These are phyloP conservation scores for Corniculantispora saksenae DNA, from an alignment of 2,329 filamentous ascomycete genomes.

Conservation along the genomic window DNA sequence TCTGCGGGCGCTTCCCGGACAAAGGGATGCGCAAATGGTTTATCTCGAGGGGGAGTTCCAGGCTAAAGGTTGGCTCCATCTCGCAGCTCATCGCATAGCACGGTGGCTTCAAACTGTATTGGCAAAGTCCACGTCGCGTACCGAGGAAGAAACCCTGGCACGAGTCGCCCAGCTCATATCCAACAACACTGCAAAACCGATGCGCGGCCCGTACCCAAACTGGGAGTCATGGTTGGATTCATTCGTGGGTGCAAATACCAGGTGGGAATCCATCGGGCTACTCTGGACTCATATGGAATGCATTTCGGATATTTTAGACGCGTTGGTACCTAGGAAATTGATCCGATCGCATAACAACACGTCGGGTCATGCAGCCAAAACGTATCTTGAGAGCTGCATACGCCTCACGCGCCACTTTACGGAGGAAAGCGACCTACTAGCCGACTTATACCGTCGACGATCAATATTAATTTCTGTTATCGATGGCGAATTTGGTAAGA, in stretches of 20 bases:
- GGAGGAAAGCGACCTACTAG: conserved; percentile 13
- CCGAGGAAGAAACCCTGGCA: conserved; percentile 29
- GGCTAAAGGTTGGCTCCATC: conserved; percentile 36
- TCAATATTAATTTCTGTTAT: background rate
- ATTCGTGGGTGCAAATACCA: conserved; percentile 39
- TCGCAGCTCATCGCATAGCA: conserved; percentile 32
- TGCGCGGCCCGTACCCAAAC: conserved; percentile 37
- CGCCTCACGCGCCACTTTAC: conserved; percentile 13
- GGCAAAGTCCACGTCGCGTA: background rate
- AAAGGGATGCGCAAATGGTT: conserved; percentile 25
- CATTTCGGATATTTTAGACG: conserved; percentile 12
- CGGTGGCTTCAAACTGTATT: conserved; percentile 35
- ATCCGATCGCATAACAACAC: conserved; percentile 6
- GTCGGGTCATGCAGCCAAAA: background rate
- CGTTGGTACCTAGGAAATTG: background rate
- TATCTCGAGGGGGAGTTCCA: conserved; percentile 25
- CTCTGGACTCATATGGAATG: conserved; percentile 29
- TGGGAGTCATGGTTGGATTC: conserved; percentile 39
- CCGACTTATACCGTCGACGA: conserved; percentile 14
- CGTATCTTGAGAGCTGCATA: conserved; percentile 12
- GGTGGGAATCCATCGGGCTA: conserved; percentile 47
- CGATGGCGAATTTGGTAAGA: conserved; percentile 17
- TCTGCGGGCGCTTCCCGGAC: conserved; percentile 38
- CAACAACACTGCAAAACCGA: conserved; percentile 38
- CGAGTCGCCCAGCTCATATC: conserved; percentile 39